Base-by-base conservation (phyloP, 208 protist genomes). In the Phytomonas serpens region DNA sequence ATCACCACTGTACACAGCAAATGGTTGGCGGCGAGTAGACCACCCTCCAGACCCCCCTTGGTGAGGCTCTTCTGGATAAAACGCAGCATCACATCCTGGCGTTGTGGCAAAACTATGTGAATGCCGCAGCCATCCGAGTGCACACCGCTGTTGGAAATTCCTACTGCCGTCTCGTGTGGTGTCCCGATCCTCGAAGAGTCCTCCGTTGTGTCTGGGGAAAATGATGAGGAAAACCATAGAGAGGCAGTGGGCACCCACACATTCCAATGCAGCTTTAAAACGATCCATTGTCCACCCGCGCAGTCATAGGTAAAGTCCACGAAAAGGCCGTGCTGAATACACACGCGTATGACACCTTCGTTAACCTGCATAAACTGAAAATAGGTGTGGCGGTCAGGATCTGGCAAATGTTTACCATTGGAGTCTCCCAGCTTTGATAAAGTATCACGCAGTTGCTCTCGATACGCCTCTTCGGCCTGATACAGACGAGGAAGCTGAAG, bases 251-350 rank as follows among this genome's bases (percentile, higher is more conserved):
- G 47, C 11, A 57, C 47, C 71, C 68, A 77, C 23, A 85, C 29
- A 37, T 83, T 82, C 88, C 88, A 93, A 38, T 85, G 84, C 29
- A 90, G 69, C 1, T 34, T 51, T 13, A 91, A 66, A 64, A 91
- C 65, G 1, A 47, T 33, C 86, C 88, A 93, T 30, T 72, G 65
- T 3, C 62, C 67, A 11, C 75, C 64, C 36, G 31, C 38, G 31
- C 81, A n/a, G 64, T 90, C 77, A 73, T 87, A 93, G 33, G 84
- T 90, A 64, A 93, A 62, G 52, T 93, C 86, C 61, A 91, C 14
- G 14, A 77, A 76, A 16, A 93, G 79, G 5, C 75, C 81, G 16
- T 83, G 74, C 68, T 88, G 83, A 13, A 93, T 69, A 31, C 77
- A 64, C 9, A 93, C 64, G 0, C 84, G 81, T 51, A 93, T 69